Conservation (phyloP, 148 eudicot genomes). For the Cornus controversa region DNA sequence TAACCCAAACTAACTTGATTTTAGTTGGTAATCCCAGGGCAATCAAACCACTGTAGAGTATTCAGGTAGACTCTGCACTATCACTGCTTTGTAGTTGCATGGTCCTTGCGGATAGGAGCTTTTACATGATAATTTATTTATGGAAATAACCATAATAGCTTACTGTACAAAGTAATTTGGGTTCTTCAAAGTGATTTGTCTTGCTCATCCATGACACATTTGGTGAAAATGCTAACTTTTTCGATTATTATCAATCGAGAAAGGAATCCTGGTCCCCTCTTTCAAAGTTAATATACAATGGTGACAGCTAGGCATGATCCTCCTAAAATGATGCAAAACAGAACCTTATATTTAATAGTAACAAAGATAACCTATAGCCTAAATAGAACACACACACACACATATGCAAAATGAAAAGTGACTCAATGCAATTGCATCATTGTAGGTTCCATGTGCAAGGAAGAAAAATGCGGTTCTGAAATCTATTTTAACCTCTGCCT, state of each 20-base stretch:
- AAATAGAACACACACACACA: too few relatives aligned
- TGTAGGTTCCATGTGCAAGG: too few relatives aligned
- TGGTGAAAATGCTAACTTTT: not conserved
- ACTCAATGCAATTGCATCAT: too few relatives aligned
- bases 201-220: not conserved
- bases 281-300: too few relatives aligned
- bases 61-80: not conserved
- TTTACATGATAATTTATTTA: not conserved
- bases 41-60: not conserved
- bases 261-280: not conserved
- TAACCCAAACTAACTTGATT: too few relatives aligned
- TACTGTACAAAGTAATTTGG: not conserved
- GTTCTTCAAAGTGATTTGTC: not conserved
- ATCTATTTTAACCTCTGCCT: too few relatives aligned
- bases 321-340: not conserved
- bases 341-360: not conserved
- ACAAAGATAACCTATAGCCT: too few relatives aligned
- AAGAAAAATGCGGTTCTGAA: too few relatives aligned
- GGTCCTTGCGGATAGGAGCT: not conserved
- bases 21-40: not conserved
- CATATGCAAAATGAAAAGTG: too few relatives aligned
- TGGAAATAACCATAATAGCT: not conserved
- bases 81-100: not conserved
- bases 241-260: not conserved
- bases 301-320: too few relatives aligned